These are phyloP conservation scores for Corymbia calophylla DNA, from an alignment of 441 rosid genomes.

Conservation along the genomic window DNA sequence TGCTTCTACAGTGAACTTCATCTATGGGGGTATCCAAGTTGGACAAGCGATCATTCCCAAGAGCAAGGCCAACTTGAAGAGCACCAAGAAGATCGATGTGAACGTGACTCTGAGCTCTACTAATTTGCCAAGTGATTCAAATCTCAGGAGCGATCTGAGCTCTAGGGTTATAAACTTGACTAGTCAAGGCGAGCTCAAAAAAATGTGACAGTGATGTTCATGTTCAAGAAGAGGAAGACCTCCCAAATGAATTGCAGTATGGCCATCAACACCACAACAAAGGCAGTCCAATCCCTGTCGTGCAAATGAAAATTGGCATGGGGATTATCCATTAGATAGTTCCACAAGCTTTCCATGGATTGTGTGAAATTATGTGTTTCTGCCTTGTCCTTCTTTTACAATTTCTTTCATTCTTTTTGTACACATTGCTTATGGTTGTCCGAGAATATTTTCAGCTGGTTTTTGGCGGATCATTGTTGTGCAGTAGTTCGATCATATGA, in stretches of 20 bases:
- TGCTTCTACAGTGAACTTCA: background rate
- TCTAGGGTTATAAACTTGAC: background rate
- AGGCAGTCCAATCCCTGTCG: background rate
- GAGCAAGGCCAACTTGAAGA: background rate
- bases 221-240: slow-evolving; percentile 8
- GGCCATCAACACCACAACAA: background rate
- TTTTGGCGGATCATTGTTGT: background rate
- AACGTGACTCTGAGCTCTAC: background rate
- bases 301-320: background rate
- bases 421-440: background rate
- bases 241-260: background rate
- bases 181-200: background rate
- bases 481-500: background rate
- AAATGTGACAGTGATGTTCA: slow-evolving; percentile 1
- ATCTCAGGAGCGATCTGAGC: background rate
- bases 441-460: background rate
- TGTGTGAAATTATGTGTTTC: background rate
- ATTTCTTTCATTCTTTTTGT: background rate
- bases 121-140: background rate
- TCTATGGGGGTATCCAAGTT: background rate
- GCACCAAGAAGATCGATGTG: slow-evolving; percentile 1
- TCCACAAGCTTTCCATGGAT: background rate
- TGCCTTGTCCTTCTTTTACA: background rate
- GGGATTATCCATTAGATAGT: background rate
- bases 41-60: background rate